Conservation (phyloP, 73 alveolate species). For the Paramecium biaurelia region DNA sequence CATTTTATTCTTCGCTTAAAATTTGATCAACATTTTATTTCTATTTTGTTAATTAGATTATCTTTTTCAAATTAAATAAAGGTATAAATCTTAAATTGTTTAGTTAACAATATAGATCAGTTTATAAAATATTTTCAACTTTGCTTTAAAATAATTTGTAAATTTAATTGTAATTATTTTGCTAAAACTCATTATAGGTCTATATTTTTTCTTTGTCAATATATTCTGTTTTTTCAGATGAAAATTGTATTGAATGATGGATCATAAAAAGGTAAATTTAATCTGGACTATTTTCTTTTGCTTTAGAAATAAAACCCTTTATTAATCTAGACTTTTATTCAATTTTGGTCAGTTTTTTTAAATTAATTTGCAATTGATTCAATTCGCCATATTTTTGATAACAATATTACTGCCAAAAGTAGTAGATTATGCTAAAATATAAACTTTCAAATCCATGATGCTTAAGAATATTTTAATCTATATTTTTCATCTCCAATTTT, state of each 20-base stretch:
- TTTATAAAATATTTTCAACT: background rate
- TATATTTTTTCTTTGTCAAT: background rate
- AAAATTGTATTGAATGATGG: background rate
- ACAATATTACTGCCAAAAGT: background rate
- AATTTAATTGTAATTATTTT: background rate
- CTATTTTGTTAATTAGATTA: background rate
- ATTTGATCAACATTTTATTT: background rate
- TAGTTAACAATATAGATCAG: background rate
- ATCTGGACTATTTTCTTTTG: background rate
- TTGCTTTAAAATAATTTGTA: background rate
- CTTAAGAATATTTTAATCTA: background rate
- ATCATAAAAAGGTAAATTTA: background rate
- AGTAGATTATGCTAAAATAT: background rate
- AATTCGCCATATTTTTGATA: background rate
- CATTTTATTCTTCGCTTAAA: background rate
- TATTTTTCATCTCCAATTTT: background rate
- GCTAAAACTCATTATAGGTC: background rate
- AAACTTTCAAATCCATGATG: background rate
- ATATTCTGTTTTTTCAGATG: background rate
- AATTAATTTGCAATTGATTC: background rate
- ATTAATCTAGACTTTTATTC: background rate
- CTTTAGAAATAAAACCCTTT: background rate
- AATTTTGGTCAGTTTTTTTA: background rate
- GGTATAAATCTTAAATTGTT: background rate
- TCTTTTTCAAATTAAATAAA: background rate